Evolutionary conservation across 345 rosid genomes (phyloP).

Genomic region (Eutrema japonicum): DNA sequence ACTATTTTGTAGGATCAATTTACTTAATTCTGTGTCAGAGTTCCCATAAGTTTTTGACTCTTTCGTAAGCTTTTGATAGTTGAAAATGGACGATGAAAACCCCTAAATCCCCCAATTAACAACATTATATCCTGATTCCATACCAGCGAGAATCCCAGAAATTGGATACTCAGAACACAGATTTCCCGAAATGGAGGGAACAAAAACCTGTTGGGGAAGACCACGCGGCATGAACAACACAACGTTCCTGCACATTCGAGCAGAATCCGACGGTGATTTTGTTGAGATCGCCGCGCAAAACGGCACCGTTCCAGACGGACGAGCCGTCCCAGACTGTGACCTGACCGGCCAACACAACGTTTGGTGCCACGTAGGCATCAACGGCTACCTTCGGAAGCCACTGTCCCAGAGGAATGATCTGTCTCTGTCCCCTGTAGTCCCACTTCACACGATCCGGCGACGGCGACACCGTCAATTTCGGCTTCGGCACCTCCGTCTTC

Average conservation of each 20-base stretch:
- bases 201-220: slow-evolving; percentile 85
- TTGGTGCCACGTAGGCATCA: slow-evolving; percentile 93
- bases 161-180: background rate
- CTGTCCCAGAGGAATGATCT: slow-evolving; percentile 89
- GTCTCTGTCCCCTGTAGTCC: slow-evolving; percentile 97
- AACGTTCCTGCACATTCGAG: slow-evolving; percentile 92
- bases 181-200: background rate
- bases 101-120: slow-evolving; percentile 16
- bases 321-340: slow-evolving; percentile 86
- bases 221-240: slow-evolving; percentile 97
- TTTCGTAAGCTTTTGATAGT: background rate
- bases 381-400: slow-evolving; percentile 97
- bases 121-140: background rate
- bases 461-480: slow-evolving; percentile 52
- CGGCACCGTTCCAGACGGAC: slow-evolving; percentile 90
- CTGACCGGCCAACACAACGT: slow-evolving; percentile 91
- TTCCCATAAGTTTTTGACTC: background rate
- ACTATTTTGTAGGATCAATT: background rate
- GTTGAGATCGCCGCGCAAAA: slow-evolving; percentile 96
- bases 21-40: background rate
- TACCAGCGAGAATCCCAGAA: background rate
- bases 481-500: slow-evolving; percentile 49
- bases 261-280: slow-evolving; percentile 91
- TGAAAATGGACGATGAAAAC: background rate
- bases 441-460: slow-evolving; percentile 86